Evolutionary conservation across 306 rosid species (phyloP).

Genomic region (Vicia sativa): DNA sequence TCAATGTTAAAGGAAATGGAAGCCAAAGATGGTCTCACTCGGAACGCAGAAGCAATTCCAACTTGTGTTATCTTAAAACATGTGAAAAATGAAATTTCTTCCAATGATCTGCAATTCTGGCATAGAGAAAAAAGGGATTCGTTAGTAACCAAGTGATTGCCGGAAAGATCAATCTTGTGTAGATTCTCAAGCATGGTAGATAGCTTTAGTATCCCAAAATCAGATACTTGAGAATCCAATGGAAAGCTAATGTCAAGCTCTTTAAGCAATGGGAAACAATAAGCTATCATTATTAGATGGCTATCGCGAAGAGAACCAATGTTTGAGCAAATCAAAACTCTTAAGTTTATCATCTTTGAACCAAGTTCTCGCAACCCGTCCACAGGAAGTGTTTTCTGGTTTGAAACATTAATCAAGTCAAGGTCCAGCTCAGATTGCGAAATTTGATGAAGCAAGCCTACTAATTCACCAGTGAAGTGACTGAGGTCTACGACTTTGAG

Average conservation of each 20-base stretch:
- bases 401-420: constrained; percentile 60
- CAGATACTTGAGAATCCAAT: constrained; percentile 45
- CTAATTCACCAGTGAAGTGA: constrained; percentile 45
- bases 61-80: constrained; percentile 54
- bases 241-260: constrained; percentile 72
- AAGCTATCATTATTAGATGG: constrained; percentile 52
- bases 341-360: constrained; percentile 50
- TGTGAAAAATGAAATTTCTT: constrained; percentile 50
- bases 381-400: constrained; percentile 45
- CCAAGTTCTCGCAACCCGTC: constrained; percentile 50
- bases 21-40: constrained; percentile 47
- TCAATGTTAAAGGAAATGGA: constrained; percentile 50
- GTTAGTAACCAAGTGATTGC: constrained; percentile 60
- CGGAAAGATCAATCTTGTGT: constrained; percentile 65
- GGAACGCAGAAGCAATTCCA: constrained; percentile 57
- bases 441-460: constrained; percentile 48
- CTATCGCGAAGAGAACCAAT: constrained; percentile 44
- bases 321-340: constrained; percentile 56
- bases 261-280: constrained; percentile 64
- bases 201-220: constrained; percentile 56
- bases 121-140: constrained; percentile 52
- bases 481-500: constrained; percentile 57
- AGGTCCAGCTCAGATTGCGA: constrained; percentile 59
- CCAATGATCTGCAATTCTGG: constrained; percentile 47
- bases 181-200: constrained; percentile 53